phyloP scores from a whole-genome alignment of 495 filamentous ascomycete species.

The Lasiosphaeria miniovina region DNA sequence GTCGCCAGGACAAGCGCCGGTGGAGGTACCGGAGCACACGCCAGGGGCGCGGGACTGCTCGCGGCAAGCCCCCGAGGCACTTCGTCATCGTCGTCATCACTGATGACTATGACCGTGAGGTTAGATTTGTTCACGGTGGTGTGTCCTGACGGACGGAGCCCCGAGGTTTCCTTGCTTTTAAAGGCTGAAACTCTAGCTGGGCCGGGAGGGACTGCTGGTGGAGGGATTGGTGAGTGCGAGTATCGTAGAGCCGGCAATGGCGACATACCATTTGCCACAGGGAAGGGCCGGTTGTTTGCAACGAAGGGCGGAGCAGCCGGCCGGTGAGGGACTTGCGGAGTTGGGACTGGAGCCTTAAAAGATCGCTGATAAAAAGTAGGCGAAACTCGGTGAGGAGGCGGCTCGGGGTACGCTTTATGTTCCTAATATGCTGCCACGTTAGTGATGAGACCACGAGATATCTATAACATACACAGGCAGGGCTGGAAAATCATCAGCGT shows the following conservation, averaged over 20 bases:
- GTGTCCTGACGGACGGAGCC: background rate
- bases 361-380: no score
- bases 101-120: constrained; percentile 15
- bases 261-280: background rate
- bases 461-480: no score
- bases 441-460: no score
- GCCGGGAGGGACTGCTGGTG: constrained; percentile 9
- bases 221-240: constrained; percentile 18
- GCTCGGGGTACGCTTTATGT: background rate
- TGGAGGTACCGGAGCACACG: no score
- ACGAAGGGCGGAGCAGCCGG: background rate
- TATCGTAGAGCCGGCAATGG: background rate
- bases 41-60: no score
- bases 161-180: background rate
- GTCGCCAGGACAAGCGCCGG: no score
- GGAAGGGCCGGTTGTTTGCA: background rate
- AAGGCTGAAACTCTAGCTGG: background rate
- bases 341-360: background rate
- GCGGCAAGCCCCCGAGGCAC: background rate
- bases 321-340: no score
- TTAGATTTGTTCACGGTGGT: background rate
- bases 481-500: no score
- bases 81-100: constrained; percentile 17
- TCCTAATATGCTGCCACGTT: no score
- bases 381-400: constrained; percentile 16